Percentiles rank a stretch among this genome's conserved stretches.
Evolutionary conservation across 345 rosid genomes (phyloP).

Genomic region (Eucalyptus globulus): DNA sequence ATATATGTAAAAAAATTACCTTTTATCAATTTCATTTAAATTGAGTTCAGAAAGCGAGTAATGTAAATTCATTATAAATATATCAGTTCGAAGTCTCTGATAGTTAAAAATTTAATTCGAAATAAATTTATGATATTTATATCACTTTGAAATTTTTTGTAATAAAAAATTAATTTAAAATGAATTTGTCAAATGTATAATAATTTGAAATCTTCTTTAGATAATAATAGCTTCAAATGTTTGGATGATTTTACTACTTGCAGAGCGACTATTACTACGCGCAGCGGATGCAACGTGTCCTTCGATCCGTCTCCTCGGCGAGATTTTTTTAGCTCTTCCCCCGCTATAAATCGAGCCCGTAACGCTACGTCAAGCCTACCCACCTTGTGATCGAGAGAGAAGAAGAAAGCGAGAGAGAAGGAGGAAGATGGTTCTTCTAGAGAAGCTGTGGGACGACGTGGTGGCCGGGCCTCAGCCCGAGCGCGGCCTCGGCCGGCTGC

Average conservation of each 20-base stretch:
- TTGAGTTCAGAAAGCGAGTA: accelerated
- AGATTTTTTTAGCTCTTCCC: neutral
- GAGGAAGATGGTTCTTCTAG: slow-evolving; percentile 32
- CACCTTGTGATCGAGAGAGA: neutral
- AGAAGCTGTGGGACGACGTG: slow-evolving; percentile 78
- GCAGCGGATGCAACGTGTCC: neutral
- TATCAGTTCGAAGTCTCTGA: accelerated
- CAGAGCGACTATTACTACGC: neutral
- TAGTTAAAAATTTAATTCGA: accelerated
- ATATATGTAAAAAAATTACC: accelerated
- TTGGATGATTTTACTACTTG: neutral
- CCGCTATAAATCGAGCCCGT: neutral
- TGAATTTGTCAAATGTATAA: accelerated
- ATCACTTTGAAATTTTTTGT: accelerated
- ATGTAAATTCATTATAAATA: accelerated
- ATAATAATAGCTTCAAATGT: neutral
- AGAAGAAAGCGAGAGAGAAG: neutral
- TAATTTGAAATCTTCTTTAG: no score
- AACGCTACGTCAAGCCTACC: neutral
- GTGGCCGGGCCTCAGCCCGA: slow-evolving; percentile 91
- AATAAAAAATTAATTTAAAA: no score
- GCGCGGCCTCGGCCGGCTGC: slow-evolving; percentile 67
- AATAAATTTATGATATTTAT: accelerated
- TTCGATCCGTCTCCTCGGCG: neutral
- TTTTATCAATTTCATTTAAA: no score